Evolutionary conservation across 352 stramenopile species (phyloP).

Genomic region (Phytophthora sansomeana): DNA sequence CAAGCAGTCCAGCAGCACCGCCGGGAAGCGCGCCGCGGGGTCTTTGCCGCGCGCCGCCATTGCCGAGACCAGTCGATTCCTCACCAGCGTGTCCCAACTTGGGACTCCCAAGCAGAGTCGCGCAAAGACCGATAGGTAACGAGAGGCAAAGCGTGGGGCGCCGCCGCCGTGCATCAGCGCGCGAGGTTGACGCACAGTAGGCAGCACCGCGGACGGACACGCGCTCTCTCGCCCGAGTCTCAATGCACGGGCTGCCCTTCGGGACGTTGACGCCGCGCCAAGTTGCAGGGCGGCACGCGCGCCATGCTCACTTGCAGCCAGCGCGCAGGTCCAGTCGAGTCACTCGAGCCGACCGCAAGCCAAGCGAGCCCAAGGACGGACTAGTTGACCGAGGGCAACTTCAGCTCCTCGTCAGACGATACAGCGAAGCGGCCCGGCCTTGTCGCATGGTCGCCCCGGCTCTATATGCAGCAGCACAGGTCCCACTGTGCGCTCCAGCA

Average conservation of each 20-base stretch:
- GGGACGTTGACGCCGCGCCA: background rate
- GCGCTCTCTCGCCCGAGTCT: no score
- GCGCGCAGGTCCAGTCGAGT: constrained; percentile 1
- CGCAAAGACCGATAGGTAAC: no score
- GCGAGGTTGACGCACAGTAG: no score
- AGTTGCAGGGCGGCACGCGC: background rate
- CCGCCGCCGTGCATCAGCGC: constrained; percentile 4
- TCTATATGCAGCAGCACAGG: background rate
- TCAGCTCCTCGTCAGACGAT: no score
- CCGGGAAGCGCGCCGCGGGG: constrained; percentile 23
- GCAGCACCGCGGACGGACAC: background rate
- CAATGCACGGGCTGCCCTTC: background rate
- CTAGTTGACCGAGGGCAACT: no score
- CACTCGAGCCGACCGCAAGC: no score
- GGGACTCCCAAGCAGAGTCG: no score
- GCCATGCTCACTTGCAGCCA: constrained; percentile 14
- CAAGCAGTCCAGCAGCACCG: constrained; percentile 13
- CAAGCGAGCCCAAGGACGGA: no score
- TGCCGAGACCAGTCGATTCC: constrained; percentile 6
- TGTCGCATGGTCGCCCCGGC: background rate
- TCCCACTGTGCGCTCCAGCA: background rate
- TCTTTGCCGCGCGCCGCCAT: constrained; percentile 5
- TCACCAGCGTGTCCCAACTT: constrained; percentile 22
- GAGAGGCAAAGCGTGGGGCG: background rate
- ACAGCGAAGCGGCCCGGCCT: no score